Percentiles rank a stretch among this genome's conserved stretches.
These are phyloP conservation scores for Globisporangium alternatum DNA, from an alignment of 352 stramenopile species.

Conservation along the genomic window DNA sequence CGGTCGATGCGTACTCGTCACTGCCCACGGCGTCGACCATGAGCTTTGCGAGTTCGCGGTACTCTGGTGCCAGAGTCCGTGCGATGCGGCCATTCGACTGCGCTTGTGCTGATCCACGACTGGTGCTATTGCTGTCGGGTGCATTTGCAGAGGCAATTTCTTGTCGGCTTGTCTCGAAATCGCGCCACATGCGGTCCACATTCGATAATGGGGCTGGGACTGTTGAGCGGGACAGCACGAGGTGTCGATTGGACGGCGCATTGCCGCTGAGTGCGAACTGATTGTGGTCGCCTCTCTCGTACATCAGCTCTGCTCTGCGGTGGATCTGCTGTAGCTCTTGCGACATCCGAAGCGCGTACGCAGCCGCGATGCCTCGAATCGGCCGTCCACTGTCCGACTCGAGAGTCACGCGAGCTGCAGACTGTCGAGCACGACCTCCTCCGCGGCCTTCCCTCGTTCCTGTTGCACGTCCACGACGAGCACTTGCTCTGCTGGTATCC, in stretches of 20 bases:
- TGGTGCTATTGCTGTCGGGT: slow-evolving; percentile 15
- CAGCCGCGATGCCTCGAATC: slow-evolving; percentile 56
- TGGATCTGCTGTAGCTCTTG: slow-evolving; percentile 73
- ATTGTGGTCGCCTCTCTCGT: slow-evolving; percentile 56
- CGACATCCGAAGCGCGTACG: slow-evolving; percentile 77
- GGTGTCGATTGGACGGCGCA: slow-evolving; percentile 17
- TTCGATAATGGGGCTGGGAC: slow-evolving; percentile 10
- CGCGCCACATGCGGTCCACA: slow-evolving; percentile 61
- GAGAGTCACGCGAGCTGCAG: slow-evolving; percentile 21
- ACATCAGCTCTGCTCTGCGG: slow-evolving; percentile 67
- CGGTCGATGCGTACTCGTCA: slow-evolving; percentile 79
- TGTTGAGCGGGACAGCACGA: slow-evolving; percentile 27
- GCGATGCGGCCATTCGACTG: slow-evolving; percentile 22
- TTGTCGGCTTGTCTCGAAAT: slow-evolving; percentile 48
- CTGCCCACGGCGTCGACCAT: slow-evolving; percentile 67
- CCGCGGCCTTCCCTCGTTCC: slow-evolving; percentile 13
- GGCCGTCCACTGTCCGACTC: slow-evolving; percentile 36
- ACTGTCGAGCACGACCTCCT: slow-evolving; percentile 5
- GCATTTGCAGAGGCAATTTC: slow-evolving; percentile 28
- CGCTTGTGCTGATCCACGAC: neutral
- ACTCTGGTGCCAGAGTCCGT: slow-evolving; percentile 46
- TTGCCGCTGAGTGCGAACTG: slow-evolving; percentile 24
- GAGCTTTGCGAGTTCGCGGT: slow-evolving; percentile 54
- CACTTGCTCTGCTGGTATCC: neutral
- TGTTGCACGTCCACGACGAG: slow-evolving; percentile 9